Evolutionary conservation across 805 yeast genomes (phyloP).

Genomic region (Yarrowia sp.): DNA sequence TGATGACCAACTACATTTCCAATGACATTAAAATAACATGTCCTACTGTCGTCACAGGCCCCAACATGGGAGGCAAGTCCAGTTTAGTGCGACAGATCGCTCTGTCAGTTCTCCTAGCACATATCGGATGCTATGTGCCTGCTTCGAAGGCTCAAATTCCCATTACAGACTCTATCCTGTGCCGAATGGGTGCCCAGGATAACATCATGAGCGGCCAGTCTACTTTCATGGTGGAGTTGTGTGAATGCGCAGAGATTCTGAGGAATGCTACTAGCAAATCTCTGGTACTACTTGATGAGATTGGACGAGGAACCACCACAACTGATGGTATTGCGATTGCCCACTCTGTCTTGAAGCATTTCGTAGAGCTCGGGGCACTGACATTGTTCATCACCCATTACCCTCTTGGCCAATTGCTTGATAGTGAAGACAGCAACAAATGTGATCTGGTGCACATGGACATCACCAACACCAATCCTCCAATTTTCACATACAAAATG

Average conservation of each 20-base stretch:
- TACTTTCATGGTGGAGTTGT: constrained; percentile 76
- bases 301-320: constrained; percentile 73
- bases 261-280: constrained; percentile 50
- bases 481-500: constrained; percentile 50
- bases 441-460: constrained; percentile 66
- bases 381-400: constrained; percentile 83
- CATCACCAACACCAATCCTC: constrained; percentile 42
- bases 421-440: constrained; percentile 47
- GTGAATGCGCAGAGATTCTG: constrained; percentile 60
- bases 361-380: constrained; percentile 49
- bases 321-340: constrained; percentile 82
- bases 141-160: constrained; percentile 60
- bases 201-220: constrained; percentile 71
- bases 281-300: constrained; percentile 66
- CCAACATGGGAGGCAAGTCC: constrained; percentile 87
- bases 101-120: constrained; percentile 65
- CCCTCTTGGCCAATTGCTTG: constrained; percentile 58
- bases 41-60: constrained; percentile 71
- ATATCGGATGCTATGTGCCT: constrained; percentile 73
- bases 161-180: constrained; percentile 56
- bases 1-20: constrained; percentile 63
- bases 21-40: constrained; percentile 50
- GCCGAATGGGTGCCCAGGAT: constrained; percentile 59
- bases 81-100: constrained; percentile 75
- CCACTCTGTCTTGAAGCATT: constrained; percentile 61